phyloP scores from a whole-genome alignment of 176 grass and related monocot species.

The Oryza glumipatula region DNA sequence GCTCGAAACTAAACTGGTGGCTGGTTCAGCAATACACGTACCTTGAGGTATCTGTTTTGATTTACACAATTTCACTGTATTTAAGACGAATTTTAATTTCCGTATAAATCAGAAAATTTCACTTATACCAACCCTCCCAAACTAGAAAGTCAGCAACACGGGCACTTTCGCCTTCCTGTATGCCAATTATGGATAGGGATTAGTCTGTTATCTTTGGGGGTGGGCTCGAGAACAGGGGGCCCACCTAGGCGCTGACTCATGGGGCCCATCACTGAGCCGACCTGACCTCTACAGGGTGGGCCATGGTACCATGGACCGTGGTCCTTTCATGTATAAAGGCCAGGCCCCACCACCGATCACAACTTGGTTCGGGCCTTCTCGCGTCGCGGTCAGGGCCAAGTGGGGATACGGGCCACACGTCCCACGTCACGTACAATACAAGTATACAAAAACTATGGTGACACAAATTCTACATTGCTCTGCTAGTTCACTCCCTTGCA shows the following conservation, averaged over 20 bases:
- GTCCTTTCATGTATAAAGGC: background rate
- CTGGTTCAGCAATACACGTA: no score
- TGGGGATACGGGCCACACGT: conserved; percentile 6
- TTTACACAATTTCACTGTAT: no score
- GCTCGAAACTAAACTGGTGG: no score
- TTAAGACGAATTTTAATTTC: no score
- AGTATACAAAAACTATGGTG: no score
- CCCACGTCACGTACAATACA: background rate
- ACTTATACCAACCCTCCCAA: no score
- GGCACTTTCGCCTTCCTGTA: background rate
- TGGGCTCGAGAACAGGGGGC: conserved; percentile 21
- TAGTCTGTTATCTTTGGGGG: background rate
- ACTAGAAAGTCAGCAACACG: no score
- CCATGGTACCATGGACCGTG: background rate
- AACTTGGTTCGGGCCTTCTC: background rate
- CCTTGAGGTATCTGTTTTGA: no score
- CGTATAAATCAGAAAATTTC: no score
- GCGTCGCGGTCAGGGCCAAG: background rate
- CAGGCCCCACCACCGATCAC: background rate
- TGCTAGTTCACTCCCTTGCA: no score
- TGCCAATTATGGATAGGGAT: conserved; percentile 6
- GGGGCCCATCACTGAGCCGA: background rate
- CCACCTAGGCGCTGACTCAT: no score
- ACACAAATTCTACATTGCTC: no score
- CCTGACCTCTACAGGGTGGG: conserved; percentile 24